A percentile compares a stretch with the other conserved stretches of the same genome.
phyloP scores from a whole-genome alignment of 202 grass and related monocot genomes.

The Panicum virgatum region DNA sequence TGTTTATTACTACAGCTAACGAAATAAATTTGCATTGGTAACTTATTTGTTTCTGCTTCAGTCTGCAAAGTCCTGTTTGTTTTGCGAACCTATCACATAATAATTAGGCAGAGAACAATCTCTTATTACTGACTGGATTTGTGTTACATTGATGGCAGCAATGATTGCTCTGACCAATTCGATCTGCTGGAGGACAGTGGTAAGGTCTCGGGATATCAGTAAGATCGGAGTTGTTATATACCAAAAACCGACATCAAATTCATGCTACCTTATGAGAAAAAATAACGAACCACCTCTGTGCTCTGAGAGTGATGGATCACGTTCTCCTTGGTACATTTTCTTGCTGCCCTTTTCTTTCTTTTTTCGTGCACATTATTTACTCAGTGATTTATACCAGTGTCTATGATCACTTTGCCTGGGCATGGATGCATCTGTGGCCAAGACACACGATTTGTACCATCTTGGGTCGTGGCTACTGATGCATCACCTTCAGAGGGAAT shows the following conservation, averaged over 20 bases:
- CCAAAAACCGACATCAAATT: conserved; percentile 78
- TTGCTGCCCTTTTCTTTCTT: conserved; percentile 13
- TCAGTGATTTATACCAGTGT: not conserved
- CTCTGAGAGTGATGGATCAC: conserved; percentile 36
- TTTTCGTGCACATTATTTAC: not conserved
- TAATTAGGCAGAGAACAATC: not conserved
- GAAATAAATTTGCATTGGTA: conserved; percentile 1
- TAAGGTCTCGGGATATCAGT: conserved; percentile 60
- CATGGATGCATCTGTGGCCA: conserved; percentile 5
- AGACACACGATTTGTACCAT: conserved; percentile 19
- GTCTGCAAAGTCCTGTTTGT: conserved; percentile 24
- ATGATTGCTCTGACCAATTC: conserved; percentile 86
- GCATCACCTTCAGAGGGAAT: not conserved
- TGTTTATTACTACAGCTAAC: not conserved
- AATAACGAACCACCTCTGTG: conserved; percentile 60
- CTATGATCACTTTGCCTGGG: conserved; percentile 20
- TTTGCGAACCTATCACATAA: conserved; percentile 26
- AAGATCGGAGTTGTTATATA: conserved; percentile 93
- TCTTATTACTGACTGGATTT: conserved; percentile 32
- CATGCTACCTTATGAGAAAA: conserved; percentile 70
- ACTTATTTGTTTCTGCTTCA: not conserved
- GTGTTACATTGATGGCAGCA: conserved; percentile 51
- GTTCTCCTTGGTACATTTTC: conserved; percentile 66
- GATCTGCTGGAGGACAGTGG: conserved; percentile 83
- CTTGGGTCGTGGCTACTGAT: conserved; percentile 12